phyloP scores from a whole-genome alignment of 306 rosid species.

The Luffa acutangula region DNA sequence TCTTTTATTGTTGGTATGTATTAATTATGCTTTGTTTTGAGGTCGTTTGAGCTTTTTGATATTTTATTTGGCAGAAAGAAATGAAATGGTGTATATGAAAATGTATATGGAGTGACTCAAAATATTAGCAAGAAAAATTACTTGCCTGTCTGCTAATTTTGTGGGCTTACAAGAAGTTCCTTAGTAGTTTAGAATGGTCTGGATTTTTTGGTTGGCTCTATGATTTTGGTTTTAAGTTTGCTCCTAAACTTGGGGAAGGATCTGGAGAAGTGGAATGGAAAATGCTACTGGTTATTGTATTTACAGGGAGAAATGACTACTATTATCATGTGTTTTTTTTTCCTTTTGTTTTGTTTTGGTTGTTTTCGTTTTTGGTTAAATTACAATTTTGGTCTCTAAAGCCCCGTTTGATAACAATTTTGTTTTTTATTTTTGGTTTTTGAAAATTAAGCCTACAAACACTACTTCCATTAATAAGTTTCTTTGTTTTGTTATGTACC shows the following conservation, averaged over 20 bases:
- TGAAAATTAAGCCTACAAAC: too few relatives aligned
- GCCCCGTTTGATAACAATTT: too few relatives aligned
- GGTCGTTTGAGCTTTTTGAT: not conserved
- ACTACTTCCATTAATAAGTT: too few relatives aligned
- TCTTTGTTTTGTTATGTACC: too few relatives aligned
- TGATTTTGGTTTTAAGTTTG: not conserved
- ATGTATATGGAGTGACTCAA: not conserved
- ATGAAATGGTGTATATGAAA: not conserved
- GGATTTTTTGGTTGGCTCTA: not conserved
- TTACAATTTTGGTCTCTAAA: too few relatives aligned
- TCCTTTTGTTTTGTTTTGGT: too few relatives aligned
- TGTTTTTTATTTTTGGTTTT: too few relatives aligned
- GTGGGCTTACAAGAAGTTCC: not conserved
- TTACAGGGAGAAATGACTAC: too few relatives aligned
- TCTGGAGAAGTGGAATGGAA: too few relatives aligned
- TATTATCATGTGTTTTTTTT: too few relatives aligned
- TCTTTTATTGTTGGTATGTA: conserved; percentile 11
- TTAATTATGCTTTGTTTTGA: not conserved
- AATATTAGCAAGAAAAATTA: not conserved
- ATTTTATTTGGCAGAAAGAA: not conserved
- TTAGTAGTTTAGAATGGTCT: not conserved
- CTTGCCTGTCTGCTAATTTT: not conserved
- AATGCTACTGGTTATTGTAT: too few relatives aligned
- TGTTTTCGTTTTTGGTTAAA: too few relatives aligned
- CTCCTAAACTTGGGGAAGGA: not conserved